Percentiles rank a stretch among this genome's conserved stretches.
Evolutionary conservation across 805 yeast genomes (phyloP).

Genomic region (Metschnikowia similis): DNA sequence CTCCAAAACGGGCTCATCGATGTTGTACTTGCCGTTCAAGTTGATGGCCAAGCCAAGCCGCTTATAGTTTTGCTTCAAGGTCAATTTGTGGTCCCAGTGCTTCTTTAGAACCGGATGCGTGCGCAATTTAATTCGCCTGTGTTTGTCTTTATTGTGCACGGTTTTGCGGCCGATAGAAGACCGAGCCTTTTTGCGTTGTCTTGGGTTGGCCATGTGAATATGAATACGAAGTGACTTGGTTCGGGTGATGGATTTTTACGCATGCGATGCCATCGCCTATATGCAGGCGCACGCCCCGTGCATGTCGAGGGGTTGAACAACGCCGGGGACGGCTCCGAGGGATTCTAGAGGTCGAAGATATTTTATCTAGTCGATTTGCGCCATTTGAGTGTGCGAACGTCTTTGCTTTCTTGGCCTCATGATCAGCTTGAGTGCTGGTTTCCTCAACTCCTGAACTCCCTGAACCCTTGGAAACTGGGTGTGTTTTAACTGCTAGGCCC

Average conservation of each 20-base stretch:
- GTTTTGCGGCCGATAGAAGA: slow-evolving; percentile 68
- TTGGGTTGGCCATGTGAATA: slow-evolving; percentile 58
- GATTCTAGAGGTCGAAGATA: too few relatives aligned
- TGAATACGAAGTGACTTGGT: background rate
- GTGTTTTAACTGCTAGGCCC: too few relatives aligned
- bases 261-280: slow-evolving; percentile 2
- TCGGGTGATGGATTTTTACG: background rate
- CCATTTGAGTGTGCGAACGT: too few relatives aligned
- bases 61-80: slow-evolving; percentile 83
- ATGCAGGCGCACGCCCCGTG: background rate
- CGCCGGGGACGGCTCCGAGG: too few relatives aligned
- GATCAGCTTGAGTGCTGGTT: too few relatives aligned
- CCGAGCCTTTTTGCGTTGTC: slow-evolving; percentile 80
- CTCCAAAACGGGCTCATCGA: slow-evolving; percentile 59
- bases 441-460: too few relatives aligned
- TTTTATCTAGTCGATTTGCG: too few relatives aligned
- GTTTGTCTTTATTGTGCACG: slow-evolving; percentile 65
- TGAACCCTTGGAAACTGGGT: too few relatives aligned
- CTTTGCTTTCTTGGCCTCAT: too few relatives aligned
- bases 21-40: slow-evolving; percentile 56
- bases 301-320: too few relatives aligned
- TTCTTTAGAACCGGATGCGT: slow-evolving; percentile 81
- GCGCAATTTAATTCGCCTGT: slow-evolving; percentile 59
- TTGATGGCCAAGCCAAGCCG: slow-evolving; percentile 70
- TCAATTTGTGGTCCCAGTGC: slow-evolving; percentile 82